A percentile compares a stretch with the other conserved stretches of the same genome.
phyloP scores from a whole-genome alignment of 208 protist genomes.

The Trypanosoma avium region DNA sequence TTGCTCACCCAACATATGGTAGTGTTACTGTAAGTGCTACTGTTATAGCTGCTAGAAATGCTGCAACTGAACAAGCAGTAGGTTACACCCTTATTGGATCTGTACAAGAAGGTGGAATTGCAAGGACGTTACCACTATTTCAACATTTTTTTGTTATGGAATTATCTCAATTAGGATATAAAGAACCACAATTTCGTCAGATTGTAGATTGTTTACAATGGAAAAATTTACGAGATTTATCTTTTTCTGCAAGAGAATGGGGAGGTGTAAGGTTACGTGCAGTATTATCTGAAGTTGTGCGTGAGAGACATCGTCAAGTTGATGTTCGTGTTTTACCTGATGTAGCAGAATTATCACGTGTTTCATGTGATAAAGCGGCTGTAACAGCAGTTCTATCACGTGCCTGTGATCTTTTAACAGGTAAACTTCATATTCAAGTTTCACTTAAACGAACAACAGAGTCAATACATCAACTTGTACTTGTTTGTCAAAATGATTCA shows the following conservation, averaged over 20 bases:
- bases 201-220: slow-evolving; percentile 58
- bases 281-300: slow-evolving; percentile 55
- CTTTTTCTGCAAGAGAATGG: slow-evolving; percentile 44
- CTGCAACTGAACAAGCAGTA: slow-evolving; percentile 35
- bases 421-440: slow-evolving; percentile 60
- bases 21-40: slow-evolving; percentile 47
- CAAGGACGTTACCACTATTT: slow-evolving; percentile 46
- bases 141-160: slow-evolving; percentile 58
- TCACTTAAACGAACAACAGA: slow-evolving; percentile 52
- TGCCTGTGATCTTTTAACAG: slow-evolving; percentile 45
- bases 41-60: slow-evolving; percentile 38
- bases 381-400: slow-evolving; percentile 39
- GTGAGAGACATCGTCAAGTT: slow-evolving; percentile 39
- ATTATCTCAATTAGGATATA: slow-evolving; percentile 34
- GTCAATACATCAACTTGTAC: slow-evolving; percentile 50
- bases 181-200: slow-evolving; percentile 40
- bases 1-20: slow-evolving; percentile 56
- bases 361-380: slow-evolving; percentile 48
- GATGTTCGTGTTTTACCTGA: slow-evolving; percentile 57
- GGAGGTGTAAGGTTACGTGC: slow-evolving; percentile 40
- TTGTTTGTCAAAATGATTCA: slow-evolving; percentile 51
- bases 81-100: slow-evolving; percentile 59
- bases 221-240: slow-evolving; percentile 59
- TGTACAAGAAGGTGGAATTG: slow-evolving; percentile 47
- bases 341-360: slow-evolving; percentile 45